phyloP scores from a whole-genome alignment of 1,139 yeast genomes.

The Taphrina confusa region DNA sequence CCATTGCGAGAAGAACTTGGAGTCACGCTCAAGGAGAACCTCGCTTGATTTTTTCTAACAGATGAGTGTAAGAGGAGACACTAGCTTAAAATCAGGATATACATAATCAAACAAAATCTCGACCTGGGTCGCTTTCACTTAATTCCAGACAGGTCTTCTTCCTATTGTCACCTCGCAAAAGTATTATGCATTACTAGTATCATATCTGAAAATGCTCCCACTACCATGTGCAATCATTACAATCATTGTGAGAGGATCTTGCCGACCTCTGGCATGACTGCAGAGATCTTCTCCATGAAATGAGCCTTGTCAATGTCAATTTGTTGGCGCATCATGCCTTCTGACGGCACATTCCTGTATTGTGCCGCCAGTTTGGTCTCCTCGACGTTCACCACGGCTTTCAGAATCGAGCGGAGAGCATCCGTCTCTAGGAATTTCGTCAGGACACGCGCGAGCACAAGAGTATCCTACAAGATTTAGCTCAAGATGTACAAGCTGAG shows the following conservation, averaged over 20 bases:
- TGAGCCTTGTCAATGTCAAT: constrained; percentile 20
- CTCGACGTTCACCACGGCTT: constrained; percentile 13
- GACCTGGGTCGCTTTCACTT: no score
- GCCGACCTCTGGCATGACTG: constrained; percentile 6
- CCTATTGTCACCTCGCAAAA: no score
- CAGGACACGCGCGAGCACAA: constrained; percentile 48
- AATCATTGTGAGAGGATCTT: not conserved
- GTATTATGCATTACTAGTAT: no score
- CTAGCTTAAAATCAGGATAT: constrained; percentile 1
- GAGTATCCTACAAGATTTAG: constrained; percentile 43
- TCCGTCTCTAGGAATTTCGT: constrained; percentile 53
- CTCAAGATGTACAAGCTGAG: not conserved
- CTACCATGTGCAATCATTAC: not conserved
- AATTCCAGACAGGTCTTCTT: no score
- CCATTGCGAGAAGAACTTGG: constrained; percentile 91
- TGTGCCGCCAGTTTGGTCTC: constrained; percentile 11
- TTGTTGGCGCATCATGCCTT: not conserved
- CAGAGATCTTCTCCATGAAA: constrained; percentile 17
- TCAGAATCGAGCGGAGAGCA: constrained; percentile 16
- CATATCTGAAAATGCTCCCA: no score
- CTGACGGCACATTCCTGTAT: not conserved
- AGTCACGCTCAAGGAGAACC: constrained; percentile 39
- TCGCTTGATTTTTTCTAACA: not conserved
- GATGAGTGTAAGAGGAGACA: no score
- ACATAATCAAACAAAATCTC: constrained; percentile 2